Base-by-base conservation (phyloP, 192 early-diverging fungal genomes). In the Coemansia asiatica region DNA sequence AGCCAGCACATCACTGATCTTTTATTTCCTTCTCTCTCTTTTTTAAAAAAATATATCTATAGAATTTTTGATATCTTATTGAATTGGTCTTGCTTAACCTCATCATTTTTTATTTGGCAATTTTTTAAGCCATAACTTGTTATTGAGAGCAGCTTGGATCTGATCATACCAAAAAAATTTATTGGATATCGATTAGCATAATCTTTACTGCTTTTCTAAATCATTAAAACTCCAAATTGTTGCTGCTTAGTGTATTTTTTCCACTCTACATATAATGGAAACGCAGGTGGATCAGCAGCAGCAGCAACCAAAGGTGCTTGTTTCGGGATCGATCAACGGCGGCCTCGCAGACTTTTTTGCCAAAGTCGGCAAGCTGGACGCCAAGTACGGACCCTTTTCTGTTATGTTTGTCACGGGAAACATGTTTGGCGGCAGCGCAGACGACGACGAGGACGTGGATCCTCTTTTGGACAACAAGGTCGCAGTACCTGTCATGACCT, bases 321-420 rank as follows among this genome's bases (percentile, higher is more conserved):
- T 89, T 2, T 85, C 87, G 9, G 93, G 93, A 10, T 87, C 91
- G 15, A 85, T 89, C 6, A 89, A 91, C 62, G 90, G 92, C 40
- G 76, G 85, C 46, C 83, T 94, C 27, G 58, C 69, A 21, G 84
- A 84, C 22, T 84, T 89, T 25, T 91, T 94, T 48, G 58, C 79
- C 18, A 94, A 94, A 68, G 82, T 91, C 63, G 84, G 80, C n/a
- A 83, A 86, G 8, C 87, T 94, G 61, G 84, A 94, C 66, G 60
- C 72, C 7, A 95, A 94, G 70, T 85, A 92, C 63, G 94, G 94
- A 0, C 95, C 95, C 7, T 97, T 97, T 67, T 91, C 93, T 29
- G 65, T 94, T 25, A 71, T 93, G 23, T 81, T 97, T 6, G 87
- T 91, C 36, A 83, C 85, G 0, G 95, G 95, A 18, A 91, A 94